These are phyloP conservation scores for Trichoderma sp. DNA, from an alignment of 2,329 filamentous ascomycete genomes.

Conservation along the genomic window DNA sequence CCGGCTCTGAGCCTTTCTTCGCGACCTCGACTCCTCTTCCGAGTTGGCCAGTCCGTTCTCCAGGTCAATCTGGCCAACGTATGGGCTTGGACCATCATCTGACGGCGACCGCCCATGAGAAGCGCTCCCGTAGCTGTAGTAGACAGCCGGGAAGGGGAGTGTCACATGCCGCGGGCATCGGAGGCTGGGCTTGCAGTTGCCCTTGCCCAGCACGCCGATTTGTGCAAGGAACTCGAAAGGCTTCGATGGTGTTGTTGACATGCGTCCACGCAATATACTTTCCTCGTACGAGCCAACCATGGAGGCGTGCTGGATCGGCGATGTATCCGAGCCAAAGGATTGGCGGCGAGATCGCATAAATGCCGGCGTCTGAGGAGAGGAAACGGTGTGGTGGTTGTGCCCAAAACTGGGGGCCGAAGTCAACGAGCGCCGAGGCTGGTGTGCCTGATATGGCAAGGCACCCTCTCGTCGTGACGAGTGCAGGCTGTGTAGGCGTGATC, in stretches of 20 bases:
- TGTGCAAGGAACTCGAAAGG: conserved; percentile 92
- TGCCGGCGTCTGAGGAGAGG: conserved; percentile 50
- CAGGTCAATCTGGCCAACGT: conserved; percentile 89
- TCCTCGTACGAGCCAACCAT: conserved; percentile 99
- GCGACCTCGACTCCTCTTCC: conserved; percentile 51
- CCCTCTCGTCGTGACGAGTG: conserved; percentile 57
- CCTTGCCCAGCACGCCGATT: conserved; percentile 88
- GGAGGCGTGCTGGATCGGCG: conserved; percentile 82
- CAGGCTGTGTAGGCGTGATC: conserved; percentile 35
- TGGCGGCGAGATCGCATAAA: conserved; percentile 62
- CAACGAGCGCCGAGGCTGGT: conserved; percentile 76
- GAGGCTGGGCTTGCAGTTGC: conserved; percentile 82
- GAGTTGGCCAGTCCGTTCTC: conserved; percentile 71
- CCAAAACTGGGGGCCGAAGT: conserved; percentile 56
- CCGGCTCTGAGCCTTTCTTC: conserved; percentile 53
- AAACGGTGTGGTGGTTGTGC: conserved; percentile 46
- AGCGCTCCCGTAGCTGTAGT: conserved; percentile 84
- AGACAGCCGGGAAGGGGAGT: conserved; percentile 89
- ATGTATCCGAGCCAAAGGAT: conserved; percentile 73
- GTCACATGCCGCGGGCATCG: conserved; percentile 89
- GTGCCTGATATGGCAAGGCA: conserved; percentile 70
- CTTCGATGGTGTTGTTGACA: conserved; percentile 94
- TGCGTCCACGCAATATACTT: conserved; percentile 88
- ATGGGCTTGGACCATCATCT: conserved; percentile 90
- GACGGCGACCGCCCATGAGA: conserved; percentile 63